Conservation (phyloP, 2,329 filamentous ascomycete species). For the Hypoxylon sp. region DNA sequence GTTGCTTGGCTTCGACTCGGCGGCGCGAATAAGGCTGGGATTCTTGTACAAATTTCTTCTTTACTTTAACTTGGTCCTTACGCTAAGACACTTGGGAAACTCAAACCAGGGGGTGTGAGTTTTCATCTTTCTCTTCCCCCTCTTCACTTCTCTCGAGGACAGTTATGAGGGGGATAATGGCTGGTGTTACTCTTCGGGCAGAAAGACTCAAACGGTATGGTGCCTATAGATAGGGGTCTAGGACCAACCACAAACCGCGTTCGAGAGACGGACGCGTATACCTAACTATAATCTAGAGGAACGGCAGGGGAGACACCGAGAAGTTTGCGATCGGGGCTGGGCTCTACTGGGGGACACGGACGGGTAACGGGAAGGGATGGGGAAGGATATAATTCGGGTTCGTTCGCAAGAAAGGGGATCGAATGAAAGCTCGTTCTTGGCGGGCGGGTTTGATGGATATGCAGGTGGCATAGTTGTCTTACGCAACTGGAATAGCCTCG, state of each 20-base stretch:
- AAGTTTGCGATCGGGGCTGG: too few species aligned
- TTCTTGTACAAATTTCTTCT: slow-evolving; percentile 27
- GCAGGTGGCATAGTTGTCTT: slow-evolving; percentile 21
- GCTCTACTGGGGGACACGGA: background rate
- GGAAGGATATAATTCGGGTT: slow-evolving; percentile 24
- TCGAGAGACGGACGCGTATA: slow-evolving; percentile 11
- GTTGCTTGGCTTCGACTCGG: background rate
- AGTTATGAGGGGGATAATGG: slow-evolving; percentile 8
- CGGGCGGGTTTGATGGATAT: slow-evolving; percentile 14
- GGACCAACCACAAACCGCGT: slow-evolving; percentile 9
- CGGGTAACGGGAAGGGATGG: slow-evolving; percentile 2
- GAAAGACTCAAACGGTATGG: slow-evolving; percentile 15
- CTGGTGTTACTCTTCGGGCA: slow-evolving; percentile 9
- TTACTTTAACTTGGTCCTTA: slow-evolving; percentile 3
- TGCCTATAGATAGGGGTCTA: slow-evolving; percentile 26
- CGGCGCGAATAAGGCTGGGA: slow-evolving; percentile 1
- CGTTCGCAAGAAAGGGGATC: slow-evolving; percentile 1
- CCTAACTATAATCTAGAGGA: slow-evolving; percentile 30
- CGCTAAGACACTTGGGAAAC: slow-evolving; percentile 7
- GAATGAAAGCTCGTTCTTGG: slow-evolving; percentile 4
- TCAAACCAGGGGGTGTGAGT: background rate
- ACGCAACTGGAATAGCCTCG: slow-evolving; percentile 16
- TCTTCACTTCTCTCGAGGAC: background rate
- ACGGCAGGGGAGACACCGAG: slow-evolving; percentile 12
- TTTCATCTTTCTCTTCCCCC: slow-evolving; percentile 1